Base-by-base conservation (phyloP, 768 basidiomycete species). In the Pisolithus orientalis region DNA sequence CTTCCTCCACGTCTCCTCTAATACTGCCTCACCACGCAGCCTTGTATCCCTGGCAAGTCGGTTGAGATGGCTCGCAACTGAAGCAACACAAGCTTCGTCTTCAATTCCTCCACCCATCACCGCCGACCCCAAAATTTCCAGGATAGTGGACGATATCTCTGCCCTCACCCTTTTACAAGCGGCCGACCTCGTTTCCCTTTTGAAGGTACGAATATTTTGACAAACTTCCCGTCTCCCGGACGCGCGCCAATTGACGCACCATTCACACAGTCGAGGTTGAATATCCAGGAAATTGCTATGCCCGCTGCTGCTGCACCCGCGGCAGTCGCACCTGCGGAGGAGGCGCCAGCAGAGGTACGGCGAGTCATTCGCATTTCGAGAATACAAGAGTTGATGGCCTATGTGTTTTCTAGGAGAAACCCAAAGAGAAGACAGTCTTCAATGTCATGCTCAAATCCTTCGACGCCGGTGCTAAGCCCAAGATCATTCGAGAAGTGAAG, bases 341-440 rank as follows among this genome's bases (percentile, higher is more conserved):
- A 82, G 56, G 79, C 84, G 48, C 75, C 76, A 16, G 78, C 57
- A 17, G 84, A 84, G 70, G 90, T 89, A 57, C 52, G 81, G 69
- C 47, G 28, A 14, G 3, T 24, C 10, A 8, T 31, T 29, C 2
- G 2, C 13, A 4, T 21, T 7, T 2, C 5, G n/a, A 6, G 14
- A 38, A 1, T 8, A 16, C 13, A 8, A 7, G 31, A 13, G 25
- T 38, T 47, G 48, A 52, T 27, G 5, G n/a, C 16, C 4, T 24
- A 34, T 17, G 7, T 40, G 21, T 17, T 11, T 31, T 24, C 5
- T 56, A 92, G 85, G 92, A 93, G 70, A 96, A 94, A 65, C 94
- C 94, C 46, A 97, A 96, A 74, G 96, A 97, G 76, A 98, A 98
- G 84, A 96, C 94, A 16, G 79, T 94, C 32, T 99, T 99, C 75